Conservation (phyloP, 768 basidiomycete genomes). For the Kwoniella botswanensis region DNA sequence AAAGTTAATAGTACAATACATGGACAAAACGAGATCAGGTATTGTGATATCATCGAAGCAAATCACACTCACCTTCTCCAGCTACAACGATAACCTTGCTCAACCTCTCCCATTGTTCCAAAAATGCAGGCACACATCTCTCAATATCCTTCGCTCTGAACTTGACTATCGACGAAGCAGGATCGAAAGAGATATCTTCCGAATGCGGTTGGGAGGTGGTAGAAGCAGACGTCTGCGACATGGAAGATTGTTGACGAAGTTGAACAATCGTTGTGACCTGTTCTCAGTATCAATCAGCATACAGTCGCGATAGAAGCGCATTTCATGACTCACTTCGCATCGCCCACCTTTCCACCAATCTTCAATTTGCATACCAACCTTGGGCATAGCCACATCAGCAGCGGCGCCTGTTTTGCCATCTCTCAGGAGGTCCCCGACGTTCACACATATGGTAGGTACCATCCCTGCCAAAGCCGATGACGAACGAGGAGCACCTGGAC, state of each 20-base stretch:
- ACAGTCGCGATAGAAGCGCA: not conserved
- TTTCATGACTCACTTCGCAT: slow-evolving; percentile 61
- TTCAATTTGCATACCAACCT: slow-evolving; percentile 82
- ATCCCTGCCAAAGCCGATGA: slow-evolving; percentile 61
- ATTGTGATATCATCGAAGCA: not conserved
- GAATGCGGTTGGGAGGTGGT: slow-evolving; percentile 65
- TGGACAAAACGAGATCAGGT: too few relatives aligned
- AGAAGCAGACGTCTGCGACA: slow-evolving; percentile 24
- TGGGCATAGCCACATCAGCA: slow-evolving; percentile 89
- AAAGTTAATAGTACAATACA: too few relatives aligned
- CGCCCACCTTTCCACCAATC: slow-evolving; percentile 89
- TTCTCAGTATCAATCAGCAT: slow-evolving; percentile 16
- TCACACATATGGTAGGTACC: slow-evolving; percentile 81
- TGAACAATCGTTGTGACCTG: slow-evolving; percentile 90
- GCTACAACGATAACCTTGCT: slow-evolving; percentile 94
- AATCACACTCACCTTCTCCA: slow-evolving; percentile 69
- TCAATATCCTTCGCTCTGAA: slow-evolving; percentile 86
- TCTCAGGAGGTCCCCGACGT: slow-evolving; percentile 77
- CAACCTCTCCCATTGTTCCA: slow-evolving; percentile 90
- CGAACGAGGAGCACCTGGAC: slow-evolving; percentile 52
- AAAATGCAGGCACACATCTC: slow-evolving; percentile 84
- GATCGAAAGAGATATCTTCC: slow-evolving; percentile 87
- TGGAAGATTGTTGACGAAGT: slow-evolving; percentile 59
- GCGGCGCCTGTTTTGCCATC: slow-evolving; percentile 66
- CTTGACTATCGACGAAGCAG: slow-evolving; percentile 82